These are phyloP conservation scores for Mentha longifolia DNA, from an alignment of 257 asterid species.

Conservation along the genomic window DNA sequence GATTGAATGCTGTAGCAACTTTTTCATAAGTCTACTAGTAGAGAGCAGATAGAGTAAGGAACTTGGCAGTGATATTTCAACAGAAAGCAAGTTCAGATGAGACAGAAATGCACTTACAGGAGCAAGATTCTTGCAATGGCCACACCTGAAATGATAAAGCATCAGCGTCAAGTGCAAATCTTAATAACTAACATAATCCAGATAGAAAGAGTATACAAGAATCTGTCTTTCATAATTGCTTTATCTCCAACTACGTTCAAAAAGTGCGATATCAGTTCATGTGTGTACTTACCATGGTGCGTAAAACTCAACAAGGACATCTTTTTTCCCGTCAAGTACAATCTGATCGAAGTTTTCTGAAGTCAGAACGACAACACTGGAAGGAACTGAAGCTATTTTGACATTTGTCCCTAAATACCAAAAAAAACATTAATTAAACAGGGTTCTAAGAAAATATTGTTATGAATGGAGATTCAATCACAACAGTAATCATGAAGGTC, in stretches of 20 bases:
- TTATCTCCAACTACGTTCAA: background rate
- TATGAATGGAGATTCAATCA: constrained; percentile 1
- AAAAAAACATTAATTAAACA: constrained; percentile 9
- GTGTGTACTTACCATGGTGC: constrained; percentile 72
- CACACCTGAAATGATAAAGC: constrained; percentile 66
- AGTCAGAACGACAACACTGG: constrained; percentile 66
- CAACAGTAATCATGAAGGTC: background rate
- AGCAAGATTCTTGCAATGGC: constrained; percentile 90
- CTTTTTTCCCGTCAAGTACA: constrained; percentile 71
- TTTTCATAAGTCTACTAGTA: constrained; percentile 77
- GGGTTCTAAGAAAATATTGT: background rate
- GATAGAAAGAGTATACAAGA: background rate
- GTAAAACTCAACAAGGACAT: constrained; percentile 83
- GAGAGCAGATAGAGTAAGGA: constrained; percentile 25
- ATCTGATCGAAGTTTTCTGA: constrained; percentile 69
- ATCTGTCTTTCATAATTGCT: constrained; percentile 14
- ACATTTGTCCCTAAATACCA: constrained; percentile 70
- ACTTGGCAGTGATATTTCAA: constrained; percentile 11
- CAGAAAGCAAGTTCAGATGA: constrained; percentile 13
- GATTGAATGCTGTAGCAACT: constrained; percentile 79
- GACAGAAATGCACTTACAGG: constrained; percentile 64
- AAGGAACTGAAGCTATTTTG: constrained; percentile 71
- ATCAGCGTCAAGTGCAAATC: constrained; percentile 28
- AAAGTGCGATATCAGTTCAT: background rate
- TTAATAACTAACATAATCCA: constrained; percentile 18